phyloP scores from a whole-genome alignment of 805 yeast genomes.

The Hemisphaericaspora nanyangensis region DNA sequence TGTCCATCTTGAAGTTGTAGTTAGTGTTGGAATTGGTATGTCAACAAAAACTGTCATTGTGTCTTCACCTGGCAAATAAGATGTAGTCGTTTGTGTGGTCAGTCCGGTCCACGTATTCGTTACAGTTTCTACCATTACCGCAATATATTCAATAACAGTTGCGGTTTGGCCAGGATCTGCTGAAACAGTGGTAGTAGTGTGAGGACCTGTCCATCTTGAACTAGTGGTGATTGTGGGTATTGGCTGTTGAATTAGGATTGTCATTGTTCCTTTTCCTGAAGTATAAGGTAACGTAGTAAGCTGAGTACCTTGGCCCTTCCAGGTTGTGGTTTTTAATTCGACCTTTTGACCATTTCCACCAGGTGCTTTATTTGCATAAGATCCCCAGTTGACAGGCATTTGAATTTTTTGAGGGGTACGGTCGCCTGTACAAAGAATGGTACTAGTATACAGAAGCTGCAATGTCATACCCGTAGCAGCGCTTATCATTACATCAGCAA shows the following conservation, averaged over 20 bases:
- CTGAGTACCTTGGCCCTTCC: conserved; percentile 16
- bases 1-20: too few species aligned
- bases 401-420: conserved; percentile 10
- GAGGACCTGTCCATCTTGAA: conserved; percentile 9
- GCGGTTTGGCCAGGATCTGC: conserved; percentile 15
- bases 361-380: conserved; percentile 5
- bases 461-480: not conserved
- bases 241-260: conserved; percentile 21
- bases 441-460: conserved; percentile 5
- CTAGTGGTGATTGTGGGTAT: conserved; percentile 13
- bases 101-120: conserved; percentile 11
- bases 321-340: conserved; percentile 15
- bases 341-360: conserved; percentile 13
- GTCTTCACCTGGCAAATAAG: conserved; percentile 4
- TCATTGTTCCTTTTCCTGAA: conserved; percentile 15
- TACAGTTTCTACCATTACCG: conserved; percentile 4
- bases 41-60: conserved; percentile 11
- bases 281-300: conserved; percentile 16
- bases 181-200: conserved; percentile 12
- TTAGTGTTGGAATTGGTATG: conserved; percentile 7
- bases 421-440: conserved; percentile 8
- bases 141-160: conserved; percentile 11
- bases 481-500: conserved; percentile 8
- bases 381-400: conserved; percentile 11
- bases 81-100: conserved; percentile 5